Conservation (phyloP, 176 grass and related monocot genomes). For the Carex cristatella region DNA sequence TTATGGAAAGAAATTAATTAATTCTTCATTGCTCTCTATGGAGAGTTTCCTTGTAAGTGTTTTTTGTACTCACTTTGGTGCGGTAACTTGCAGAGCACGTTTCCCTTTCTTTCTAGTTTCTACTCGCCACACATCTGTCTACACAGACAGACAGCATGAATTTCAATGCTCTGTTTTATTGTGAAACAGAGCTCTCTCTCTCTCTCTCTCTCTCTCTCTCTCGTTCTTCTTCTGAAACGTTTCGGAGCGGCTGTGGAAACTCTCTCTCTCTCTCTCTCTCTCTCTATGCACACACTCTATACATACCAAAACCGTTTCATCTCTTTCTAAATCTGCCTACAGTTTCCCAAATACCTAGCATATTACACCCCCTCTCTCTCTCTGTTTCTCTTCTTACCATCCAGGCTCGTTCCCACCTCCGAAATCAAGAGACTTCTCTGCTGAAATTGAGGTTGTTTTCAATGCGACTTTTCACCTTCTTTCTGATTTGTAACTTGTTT, state of each 20-base stretch:
- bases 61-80: background rate
- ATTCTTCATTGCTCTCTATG: background rate
- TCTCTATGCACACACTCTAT: background rate
- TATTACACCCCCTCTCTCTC: background rate
- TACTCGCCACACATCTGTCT: background rate
- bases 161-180: background rate
- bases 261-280: constrained; percentile 8
- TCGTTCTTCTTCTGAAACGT: background rate
- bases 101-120: background rate
- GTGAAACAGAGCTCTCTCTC: background rate
- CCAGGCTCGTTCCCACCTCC: background rate
- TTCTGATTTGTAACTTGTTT: background rate
- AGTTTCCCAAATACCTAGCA: background rate
- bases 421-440: background rate
- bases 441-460: background rate
- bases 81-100: background rate
- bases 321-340: background rate
- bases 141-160: background rate
- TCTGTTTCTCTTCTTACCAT: background rate
- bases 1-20: background rate
- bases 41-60: background rate
- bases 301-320: background rate
- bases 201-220: background rate
- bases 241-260: too few relatives aligned
- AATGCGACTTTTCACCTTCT: background rate